Conservation (phyloP, 192 early-diverging fungal species). For the Rhizophagus prolifer region DNA sequence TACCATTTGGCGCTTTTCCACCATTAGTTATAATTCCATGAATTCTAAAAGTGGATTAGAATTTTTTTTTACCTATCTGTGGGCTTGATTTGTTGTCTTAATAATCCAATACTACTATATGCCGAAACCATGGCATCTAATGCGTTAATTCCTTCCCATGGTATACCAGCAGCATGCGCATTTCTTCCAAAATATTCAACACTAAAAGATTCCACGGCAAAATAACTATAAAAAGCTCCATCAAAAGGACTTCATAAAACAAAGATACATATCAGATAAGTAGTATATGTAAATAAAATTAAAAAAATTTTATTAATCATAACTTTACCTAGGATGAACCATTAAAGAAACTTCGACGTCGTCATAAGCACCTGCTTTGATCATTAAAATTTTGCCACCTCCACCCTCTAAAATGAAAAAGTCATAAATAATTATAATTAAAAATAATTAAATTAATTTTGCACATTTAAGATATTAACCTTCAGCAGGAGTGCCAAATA, state of each 20-base stretch:
- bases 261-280: neutral
- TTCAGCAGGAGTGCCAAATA: slow-evolving; percentile 81
- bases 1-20: slow-evolving; percentile 56
- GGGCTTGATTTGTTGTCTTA: slow-evolving; percentile 73
- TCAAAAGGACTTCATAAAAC: slow-evolving; percentile 42
- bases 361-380: slow-evolving; percentile 68
- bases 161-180: no score
- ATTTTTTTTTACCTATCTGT: slow-evolving; percentile 43
- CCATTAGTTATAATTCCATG: slow-evolving; percentile 79
- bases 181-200: no score
- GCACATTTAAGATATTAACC: slow-evolving; percentile 24
- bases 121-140: no score
- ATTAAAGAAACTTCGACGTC: slow-evolving; percentile 74
- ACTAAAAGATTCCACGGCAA: slow-evolving; percentile 41
- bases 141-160: no score
- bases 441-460: no score
- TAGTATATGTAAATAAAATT: no score
- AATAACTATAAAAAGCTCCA: slow-evolving; percentile 44
- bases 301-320: neutral
- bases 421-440: no score
- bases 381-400: slow-evolving; percentile 74
- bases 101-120: slow-evolving; percentile 61
- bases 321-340: slow-evolving; percentile 67
- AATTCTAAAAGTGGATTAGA: slow-evolving; percentile 35
- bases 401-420: slow-evolving; percentile 43